These are phyloP conservation scores for Kwoniella botswanensis DNA, from an alignment of 768 basidiomycete genomes.

Conservation along the genomic window DNA sequence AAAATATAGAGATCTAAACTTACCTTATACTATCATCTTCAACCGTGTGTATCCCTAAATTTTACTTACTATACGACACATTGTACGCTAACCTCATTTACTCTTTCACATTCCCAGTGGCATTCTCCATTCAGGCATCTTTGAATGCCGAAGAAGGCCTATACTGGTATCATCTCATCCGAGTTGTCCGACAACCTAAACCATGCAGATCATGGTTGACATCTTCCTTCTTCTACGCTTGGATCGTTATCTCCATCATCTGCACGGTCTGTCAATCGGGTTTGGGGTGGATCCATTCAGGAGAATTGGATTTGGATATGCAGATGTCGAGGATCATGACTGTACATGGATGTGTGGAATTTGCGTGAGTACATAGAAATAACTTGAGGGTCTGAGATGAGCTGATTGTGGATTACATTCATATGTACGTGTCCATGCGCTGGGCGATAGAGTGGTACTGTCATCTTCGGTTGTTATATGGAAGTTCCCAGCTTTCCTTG, in stretches of 20 bases:
- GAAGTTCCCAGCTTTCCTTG: constrained; percentile 42
- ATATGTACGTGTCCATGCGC: no score
- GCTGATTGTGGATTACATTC: no score
- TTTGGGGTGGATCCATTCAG: constrained; percentile 23
- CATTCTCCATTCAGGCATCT: constrained; percentile 36
- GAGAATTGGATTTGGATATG: constrained; percentile 14
- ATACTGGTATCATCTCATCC: constrained; percentile 50
- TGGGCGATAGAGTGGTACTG: constrained; percentile 24
- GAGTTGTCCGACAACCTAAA: constrained; percentile 40
- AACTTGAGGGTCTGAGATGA: not conserved
- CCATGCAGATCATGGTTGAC: constrained; percentile 32
- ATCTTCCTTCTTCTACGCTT: constrained; percentile 36
- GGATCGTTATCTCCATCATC: constrained; percentile 33
- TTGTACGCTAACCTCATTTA: not conserved
- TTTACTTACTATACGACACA: not conserved
- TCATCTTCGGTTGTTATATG: constrained; percentile 33
- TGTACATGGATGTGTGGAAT: constrained; percentile 27
- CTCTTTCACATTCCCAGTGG: constrained; percentile 16
- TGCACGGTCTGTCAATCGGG: constrained; percentile 16
- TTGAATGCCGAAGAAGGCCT: constrained; percentile 45
- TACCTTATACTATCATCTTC: constrained; percentile 35
- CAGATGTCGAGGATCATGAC: constrained; percentile 29
- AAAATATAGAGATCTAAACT: constrained; percentile 22
- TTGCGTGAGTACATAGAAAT: constrained; percentile 29
- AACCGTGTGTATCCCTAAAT: constrained; percentile 18